Evolutionary conservation across 1,284 basidiomycete genomes (phyloP), one percentile per base, ranked within the genome.

Genomic region (Trichosporon sp.): DNA sequence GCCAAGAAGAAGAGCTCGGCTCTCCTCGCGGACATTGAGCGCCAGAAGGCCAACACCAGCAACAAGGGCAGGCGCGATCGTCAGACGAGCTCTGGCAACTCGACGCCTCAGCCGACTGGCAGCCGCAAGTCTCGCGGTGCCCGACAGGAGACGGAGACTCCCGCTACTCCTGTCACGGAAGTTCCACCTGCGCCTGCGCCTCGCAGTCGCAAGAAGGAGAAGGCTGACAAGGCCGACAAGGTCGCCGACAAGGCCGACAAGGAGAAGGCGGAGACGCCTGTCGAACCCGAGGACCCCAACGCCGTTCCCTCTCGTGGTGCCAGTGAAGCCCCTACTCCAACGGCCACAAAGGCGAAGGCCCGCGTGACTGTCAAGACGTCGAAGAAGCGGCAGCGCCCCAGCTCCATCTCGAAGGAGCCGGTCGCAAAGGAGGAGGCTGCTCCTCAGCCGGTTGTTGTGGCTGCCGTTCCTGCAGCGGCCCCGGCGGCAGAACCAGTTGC

Each of bases 1-100:
- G 75, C 75, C 27, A 75, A 76, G 73, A 80, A 77, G 71, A 82
- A 82, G 72, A 74, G 73, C 25, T 76, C 80, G 15, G 77, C 77
- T 12, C 68, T 82, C 8, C 70, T 83, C 51, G 73, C 76, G 7
- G 76, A 81, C 73, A 73, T 83, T 53, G 74, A 77, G 23, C 73
- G 76, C 32, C 66, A 76, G 34, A 77, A 78, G 69, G 74, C 75
- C n/a, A 75, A 74, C 11, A 66, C 70, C 13, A 44, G 32, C 31
- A 34, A 32, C 35, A 65, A 44, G 58, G 21, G 38, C 53, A 66
- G 65, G 32, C 64, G 70, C 23, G 65, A 68, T 15, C 70, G 69
- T 12, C 67, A 69, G 11, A 23, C 42, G 2, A 62, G 66, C 8
- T 67, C 68, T 6, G 65, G 68, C 5, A 44, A 65, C 31, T 25